Evolutionary conservation across 2,329 filamentous ascomycete species (phyloP), one percentile per base, ranked within the genome.

Genomic region (Ophiostoma piceae): DNA sequence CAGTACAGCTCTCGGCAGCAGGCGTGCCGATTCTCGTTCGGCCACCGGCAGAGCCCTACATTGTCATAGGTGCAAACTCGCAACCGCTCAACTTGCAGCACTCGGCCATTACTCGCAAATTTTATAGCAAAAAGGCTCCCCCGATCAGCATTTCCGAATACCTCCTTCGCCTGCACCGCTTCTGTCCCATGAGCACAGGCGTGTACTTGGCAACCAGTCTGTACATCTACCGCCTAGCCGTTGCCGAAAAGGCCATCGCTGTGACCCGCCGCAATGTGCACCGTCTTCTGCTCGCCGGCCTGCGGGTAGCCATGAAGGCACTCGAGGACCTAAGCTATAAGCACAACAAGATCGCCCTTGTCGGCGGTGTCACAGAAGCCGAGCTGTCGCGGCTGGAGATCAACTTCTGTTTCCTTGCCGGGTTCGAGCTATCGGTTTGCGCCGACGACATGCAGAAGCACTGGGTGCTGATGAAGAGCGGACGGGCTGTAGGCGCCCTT

Each of bases 301-400:
- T 97, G 68, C 84, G 94, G 47, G 91, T 97, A 3, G 93, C 94
- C 16, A 95, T 94, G 86, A 99, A 98, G 80, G 92, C 92, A 0
- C 82, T 97, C n/a, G 94, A 99, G 79, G 94, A 98, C 78, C 84
- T 94, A 69, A 91, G 90, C 74, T 97, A 96, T 80, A 87, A 92
- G 9, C 94, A 97, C 80, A 85, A 85, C 71, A 90, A 92, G 69
- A 88, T 97, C 74, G 89, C 94, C 22, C 90, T 89, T 73, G 94
- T 98, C 1, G 94, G 95, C 60, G 94, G 94, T 22, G 92, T 98
- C 19, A 92, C 87, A 76, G 90, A 92, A 77, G 82, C 83, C 22
- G 93, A 98, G 79, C 84, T 99, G 68, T 90, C 91, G 57, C 85
- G 91, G 71, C 81, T 98, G 60, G 95, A 98, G 82, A 91, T 98